A percentile compares a stretch with the other conserved stretches of the same genome.
These are phyloP conservation scores for Isatis tinctoria DNA, from an alignment of 345 rosid genomes.

Conservation along the genomic window DNA sequence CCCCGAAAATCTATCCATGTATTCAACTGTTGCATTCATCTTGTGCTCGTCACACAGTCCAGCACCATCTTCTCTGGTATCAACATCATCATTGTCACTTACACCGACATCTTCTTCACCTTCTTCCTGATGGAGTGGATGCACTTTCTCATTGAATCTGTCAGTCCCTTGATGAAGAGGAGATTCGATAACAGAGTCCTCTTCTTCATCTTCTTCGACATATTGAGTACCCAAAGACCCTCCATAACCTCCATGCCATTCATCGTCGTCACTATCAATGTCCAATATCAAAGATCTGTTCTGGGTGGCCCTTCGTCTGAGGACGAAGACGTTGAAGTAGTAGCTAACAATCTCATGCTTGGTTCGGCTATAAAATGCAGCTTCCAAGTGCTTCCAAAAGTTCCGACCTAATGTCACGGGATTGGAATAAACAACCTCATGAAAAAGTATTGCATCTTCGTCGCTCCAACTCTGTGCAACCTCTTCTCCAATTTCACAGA, in stretches of 20 bases:
- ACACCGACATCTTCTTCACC: slow-evolving; percentile 24
- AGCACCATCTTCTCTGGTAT: slow-evolving; percentile 30
- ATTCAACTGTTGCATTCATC: slow-evolving; percentile 13
- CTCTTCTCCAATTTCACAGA: slow-evolving; percentile 71
- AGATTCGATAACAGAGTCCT: slow-evolving; percentile 49
- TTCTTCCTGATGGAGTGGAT: slow-evolving; percentile 20
- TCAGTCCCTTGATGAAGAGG: slow-evolving; percentile 23
- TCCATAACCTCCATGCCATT: slow-evolving; percentile 49
- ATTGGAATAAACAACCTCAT: slow-evolving; percentile 52
- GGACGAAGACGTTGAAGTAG: slow-evolving; percentile 68
- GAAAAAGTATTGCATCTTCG: slow-evolving; percentile 54
- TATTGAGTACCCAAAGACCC: slow-evolving; percentile 22
- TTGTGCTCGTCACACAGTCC: slow-evolving; percentile 12
- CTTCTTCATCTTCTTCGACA: slow-evolving; percentile 47
- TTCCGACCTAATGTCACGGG: slow-evolving; percentile 48
- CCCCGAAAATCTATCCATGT: slow-evolving; percentile 16
- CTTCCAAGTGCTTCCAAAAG: slow-evolving; percentile 66
- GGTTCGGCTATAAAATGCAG: slow-evolving; percentile 47
- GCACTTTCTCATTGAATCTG: neutral
- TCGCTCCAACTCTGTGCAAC: slow-evolving; percentile 55
- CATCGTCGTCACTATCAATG: slow-evolving; percentile 81
- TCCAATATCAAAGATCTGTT: slow-evolving; percentile 47
- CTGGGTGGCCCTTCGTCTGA: slow-evolving; percentile 58
- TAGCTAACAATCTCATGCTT: slow-evolving; percentile 64
- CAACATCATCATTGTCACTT: slow-evolving; percentile 20